Percentiles rank a stretch among this genome's conserved stretches.
phyloP scores from a whole-genome alignment of 23 red algal species.

The Gracilaria gracilis region DNA sequence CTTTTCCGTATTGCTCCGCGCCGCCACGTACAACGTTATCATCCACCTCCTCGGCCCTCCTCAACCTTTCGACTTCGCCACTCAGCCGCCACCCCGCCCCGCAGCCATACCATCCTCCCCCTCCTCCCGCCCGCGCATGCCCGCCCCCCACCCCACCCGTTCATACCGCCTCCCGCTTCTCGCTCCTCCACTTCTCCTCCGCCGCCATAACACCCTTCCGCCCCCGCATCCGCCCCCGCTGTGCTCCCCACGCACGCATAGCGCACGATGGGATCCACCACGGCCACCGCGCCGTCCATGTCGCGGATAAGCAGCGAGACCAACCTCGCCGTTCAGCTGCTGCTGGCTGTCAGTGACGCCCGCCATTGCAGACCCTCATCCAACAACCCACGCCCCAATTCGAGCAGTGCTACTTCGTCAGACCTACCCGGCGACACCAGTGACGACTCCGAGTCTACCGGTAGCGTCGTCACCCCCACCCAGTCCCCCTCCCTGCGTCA shows the following conservation, averaged over 20 bases:
- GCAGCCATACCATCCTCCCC: background rate
- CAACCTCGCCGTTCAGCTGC: conserved; percentile 68
- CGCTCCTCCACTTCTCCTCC: background rate
- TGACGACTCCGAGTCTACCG: conserved; percentile 49
- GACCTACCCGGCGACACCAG: conserved; percentile 18
- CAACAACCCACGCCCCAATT: background rate
- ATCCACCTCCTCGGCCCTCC: background rate
- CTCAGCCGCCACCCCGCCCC: too few relatives aligned
- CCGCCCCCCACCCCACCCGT: background rate
- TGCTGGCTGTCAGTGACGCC: conserved; percentile 54
- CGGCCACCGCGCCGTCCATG: conserved; percentile 31
- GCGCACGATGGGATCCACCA: conserved; percentile 37
- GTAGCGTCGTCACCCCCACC: background rate
- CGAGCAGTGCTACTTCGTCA: conserved; percentile 32
- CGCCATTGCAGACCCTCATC: conserved; percentile 23
- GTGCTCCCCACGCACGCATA: background rate
- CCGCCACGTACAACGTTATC: background rate
- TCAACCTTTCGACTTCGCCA: background rate
- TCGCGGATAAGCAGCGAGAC: conserved; percentile 71
- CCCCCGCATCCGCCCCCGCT: background rate
- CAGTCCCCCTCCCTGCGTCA: conserved; percentile 24
- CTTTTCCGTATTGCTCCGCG: background rate
- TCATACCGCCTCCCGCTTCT: background rate
- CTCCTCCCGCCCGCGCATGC: background rate
- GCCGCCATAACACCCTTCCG: background rate